Conservation (phyloP, 768 basidiomycete genomes). For the Tremella fuciformis region DNA sequence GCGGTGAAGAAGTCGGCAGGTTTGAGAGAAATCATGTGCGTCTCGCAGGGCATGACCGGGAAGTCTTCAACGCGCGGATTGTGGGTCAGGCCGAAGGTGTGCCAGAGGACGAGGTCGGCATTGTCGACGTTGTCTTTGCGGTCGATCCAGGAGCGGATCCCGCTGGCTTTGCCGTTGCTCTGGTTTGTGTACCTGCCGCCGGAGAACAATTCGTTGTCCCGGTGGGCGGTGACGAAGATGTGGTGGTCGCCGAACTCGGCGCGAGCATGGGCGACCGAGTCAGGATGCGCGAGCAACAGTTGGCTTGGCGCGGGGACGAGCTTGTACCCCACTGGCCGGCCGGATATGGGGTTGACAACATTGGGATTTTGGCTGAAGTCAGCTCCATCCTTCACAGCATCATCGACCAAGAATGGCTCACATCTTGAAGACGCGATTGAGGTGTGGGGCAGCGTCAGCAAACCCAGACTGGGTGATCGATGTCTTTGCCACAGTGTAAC, state of each 20-base stretch:
- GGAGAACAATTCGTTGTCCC: conserved; percentile 39
- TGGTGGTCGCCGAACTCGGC: conserved; percentile 1
- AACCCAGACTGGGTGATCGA: conserved; percentile 29
- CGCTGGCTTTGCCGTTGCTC: conserved; percentile 33
- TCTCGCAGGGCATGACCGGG: conserved; percentile 43
- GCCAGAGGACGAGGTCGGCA: conserved; percentile 43
- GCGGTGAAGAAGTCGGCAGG: conserved; percentile 41
- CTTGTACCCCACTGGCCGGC: conserved; percentile 41
- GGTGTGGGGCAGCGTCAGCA: conserved; percentile 37
- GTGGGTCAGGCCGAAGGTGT: conserved; percentile 48
- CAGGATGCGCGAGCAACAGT: conserved; percentile 33
- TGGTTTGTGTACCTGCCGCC: conserved; percentile 44
- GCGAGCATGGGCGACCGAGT: conserved; percentile 13
- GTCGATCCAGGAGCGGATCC: conserved; percentile 35
- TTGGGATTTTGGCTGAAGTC: conserved; percentile 30
- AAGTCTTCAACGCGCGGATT: conserved; percentile 45
- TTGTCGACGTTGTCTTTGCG: conserved; percentile 35
- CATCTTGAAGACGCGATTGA: conserved; percentile 39
- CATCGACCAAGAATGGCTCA: not conserved
- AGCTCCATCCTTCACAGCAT: conserved; percentile 12
- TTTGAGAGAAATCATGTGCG: conserved; percentile 35
- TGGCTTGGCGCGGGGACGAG: conserved; percentile 39
- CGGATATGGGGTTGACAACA: conserved; percentile 34
- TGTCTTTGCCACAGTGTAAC: conserved; percentile 31
- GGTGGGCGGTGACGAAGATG: conserved; percentile 16